Base-by-base conservation (phyloP, 208 protist genomes). In the Acanthamoeba royreba region DNA sequence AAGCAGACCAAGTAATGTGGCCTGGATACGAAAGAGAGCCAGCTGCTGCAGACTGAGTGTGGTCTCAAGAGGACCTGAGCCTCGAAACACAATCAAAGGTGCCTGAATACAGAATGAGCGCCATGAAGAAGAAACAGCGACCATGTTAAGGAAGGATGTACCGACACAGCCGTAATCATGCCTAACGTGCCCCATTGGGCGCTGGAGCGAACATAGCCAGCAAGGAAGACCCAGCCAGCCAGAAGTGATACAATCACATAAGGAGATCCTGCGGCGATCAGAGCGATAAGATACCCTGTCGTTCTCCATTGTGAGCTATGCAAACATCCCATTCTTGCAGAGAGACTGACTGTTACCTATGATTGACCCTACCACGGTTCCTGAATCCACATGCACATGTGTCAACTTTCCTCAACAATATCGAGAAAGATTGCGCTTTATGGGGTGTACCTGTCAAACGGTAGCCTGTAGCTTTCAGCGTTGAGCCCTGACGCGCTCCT, bases 11-110 rank as follows among this genome's bases (percentile, higher is more conserved):
- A 88, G 52, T 40, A 88, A 47, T n/a, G 81, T 88, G 33, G 81
- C 81, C 81, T 88, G 81, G 46, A 88, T 88, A 1, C 81, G 40
- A 47, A 31, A 88, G 17, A 88, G 81, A n/a, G 81, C 81, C 81
- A 88, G 46, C 46, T 88, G 81, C 81, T 88, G 81, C 49, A 88
- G 81, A 28, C 81, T 61, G 35, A 88, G 81, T n/a, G 81, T 28
- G 25, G 81, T 88, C 3, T 31, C 81, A 1, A 88, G 45, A n/a
- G 81, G 40, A 11, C 81, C 46, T n/a, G 45, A 61, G 45, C 81
- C 81, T 1, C 81, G 81, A 33, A 88, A 88, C 9, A 88, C 45
- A 47, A 88, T 88, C 45, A 88, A 61, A 40, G 81, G 81, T 19
- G 81, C 81, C 81, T 88, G 17, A 79, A n/a, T 13, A 58, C 13